Base-by-base conservation (phyloP, 148 eudicot genomes). In the Rhododendron ovatum region DNA sequence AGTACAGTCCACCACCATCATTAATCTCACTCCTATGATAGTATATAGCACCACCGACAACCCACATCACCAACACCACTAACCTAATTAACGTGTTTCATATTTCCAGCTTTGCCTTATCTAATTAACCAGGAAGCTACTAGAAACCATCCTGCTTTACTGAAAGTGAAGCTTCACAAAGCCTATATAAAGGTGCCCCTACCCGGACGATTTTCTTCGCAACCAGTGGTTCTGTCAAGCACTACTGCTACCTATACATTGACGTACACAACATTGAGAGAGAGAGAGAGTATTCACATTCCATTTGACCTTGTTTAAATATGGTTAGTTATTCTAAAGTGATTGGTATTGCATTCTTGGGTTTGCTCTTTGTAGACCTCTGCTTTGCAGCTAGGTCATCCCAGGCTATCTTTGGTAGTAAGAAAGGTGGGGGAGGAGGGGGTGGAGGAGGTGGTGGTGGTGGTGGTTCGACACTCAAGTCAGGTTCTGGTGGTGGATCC, bases 301-400 rank as follows among this genome's bases (percentile, higher is more conserved):
- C 86, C 33, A 3, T 37, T 26, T 53, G 83, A n/a, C 11, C 57
- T 88, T 22, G 78, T 78, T n/a, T 78, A 33, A 82, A 85, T 5
- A 90, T 90, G 92, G 89, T 14, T 71, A 13, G 33, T 0, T 22
- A 76, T 28, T 55, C 88, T 39, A 90, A 90, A 87, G n/a, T 89
- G 78, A 81, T 85, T 76, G 88, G 69, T 30, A 53, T 33, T 80
- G 87, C 88, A 77, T 84, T 89, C 61, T 89, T 90, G 87, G 86
- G 84, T 45, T 26, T 90, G 84, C 78, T 89, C 82, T 84, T 87
- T 82, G 79, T 84, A 81, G 92, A 90, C 55, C 50, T 90, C 81
- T 88, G 87, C 39, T 82, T 89, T 65, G 87, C 85, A 39, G 91
- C 91, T 84, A 85, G 92, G 57, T 35, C 69, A 1, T 61, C 84